Evolutionary conservation across 768 basidiomycete species (phyloP), one percentile per base, ranked within the genome.

Genomic region (Termitomyces sp.): DNA sequence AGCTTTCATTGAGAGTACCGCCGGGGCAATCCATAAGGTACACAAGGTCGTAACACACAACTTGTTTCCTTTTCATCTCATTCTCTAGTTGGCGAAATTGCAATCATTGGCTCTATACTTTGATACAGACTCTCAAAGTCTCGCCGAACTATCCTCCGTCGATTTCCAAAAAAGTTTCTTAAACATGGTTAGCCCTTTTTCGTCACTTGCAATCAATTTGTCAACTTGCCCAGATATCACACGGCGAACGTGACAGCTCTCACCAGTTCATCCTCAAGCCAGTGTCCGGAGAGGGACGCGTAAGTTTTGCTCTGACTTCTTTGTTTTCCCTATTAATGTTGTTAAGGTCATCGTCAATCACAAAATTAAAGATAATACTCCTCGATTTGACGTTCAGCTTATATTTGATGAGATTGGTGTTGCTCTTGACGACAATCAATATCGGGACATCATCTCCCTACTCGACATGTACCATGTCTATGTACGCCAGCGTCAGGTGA

Each of bases 381-480:
- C 97, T 30, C 87, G 88, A 40, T 91, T 92, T 62, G 95, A 98
- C 66, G 83, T 92, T 3, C 87, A 91, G 65, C 79, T 98, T 35
- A 75, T 88, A 18, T 98, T 98, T 70, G 87, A 97, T 64, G 93
- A 98, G 71, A 95, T 99, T 53, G 95, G 90, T 8, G 85, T 98
- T 57, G 82, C 89, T 23, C 76, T 99, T 50, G 96, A 99, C 70
- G 87, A 93, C 62, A 84, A 95, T 64, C 97, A 99, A 72, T 99
- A 98, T 70, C 84, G 93, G 55, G 94, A 98, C 71, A 85, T 83
- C 26, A 93, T 98, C 59, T 95, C 92, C 23, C 82, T 98, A 48
- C 79, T 95, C 60, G 95, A 98, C 71, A 94, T 98, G 83, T 97
- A 96, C 73, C 96, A 98, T 70, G 88, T 98, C 61, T 97, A 96